Conservation (phyloP, 257 asterid genomes). For the Ophiorrhiza pumila region DNA sequence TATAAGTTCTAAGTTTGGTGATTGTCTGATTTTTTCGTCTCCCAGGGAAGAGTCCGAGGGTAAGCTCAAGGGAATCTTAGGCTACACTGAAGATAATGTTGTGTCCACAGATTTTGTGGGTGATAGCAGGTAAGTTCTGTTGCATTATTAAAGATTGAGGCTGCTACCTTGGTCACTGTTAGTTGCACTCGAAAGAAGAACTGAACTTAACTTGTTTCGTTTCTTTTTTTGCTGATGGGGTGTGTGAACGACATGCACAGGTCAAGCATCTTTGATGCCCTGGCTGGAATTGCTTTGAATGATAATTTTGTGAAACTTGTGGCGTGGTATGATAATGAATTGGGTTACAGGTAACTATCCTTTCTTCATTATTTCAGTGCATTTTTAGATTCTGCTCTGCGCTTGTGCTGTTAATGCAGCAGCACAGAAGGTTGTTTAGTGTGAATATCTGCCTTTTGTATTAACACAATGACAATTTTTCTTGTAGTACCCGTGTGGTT, state of each 20-base stretch:
- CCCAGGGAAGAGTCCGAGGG: constrained; percentile 71
- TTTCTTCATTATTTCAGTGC: background rate
- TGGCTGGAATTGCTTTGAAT: constrained; percentile 79
- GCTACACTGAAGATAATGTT: constrained; percentile 74
- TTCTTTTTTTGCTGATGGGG: background rate
- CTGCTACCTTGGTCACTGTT: background rate
- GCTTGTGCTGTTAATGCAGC: too few relatives aligned
- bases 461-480: background rate
- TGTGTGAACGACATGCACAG: constrained; percentile 35
- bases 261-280: constrained; percentile 75
- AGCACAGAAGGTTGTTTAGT: background rate
- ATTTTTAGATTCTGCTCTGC: background rate
- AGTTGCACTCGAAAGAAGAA: background rate
- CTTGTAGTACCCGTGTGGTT: constrained; percentile 62
- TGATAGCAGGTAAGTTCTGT: constrained; percentile 43
- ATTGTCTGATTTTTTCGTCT: background rate
- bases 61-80: constrained; percentile 72
- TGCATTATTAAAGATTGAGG: too few relatives aligned
- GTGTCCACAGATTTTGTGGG: constrained; percentile 75
- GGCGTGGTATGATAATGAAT: constrained; percentile 77
- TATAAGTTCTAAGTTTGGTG: background rate
- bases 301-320: constrained; percentile 58
- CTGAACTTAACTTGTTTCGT: background rate
- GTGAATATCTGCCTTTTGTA: too few relatives aligned
- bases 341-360: constrained; percentile 55